phyloP scores from a whole-genome alignment of 2,329 filamentous ascomycete species.

The Fusarium haematococcum region DNA sequence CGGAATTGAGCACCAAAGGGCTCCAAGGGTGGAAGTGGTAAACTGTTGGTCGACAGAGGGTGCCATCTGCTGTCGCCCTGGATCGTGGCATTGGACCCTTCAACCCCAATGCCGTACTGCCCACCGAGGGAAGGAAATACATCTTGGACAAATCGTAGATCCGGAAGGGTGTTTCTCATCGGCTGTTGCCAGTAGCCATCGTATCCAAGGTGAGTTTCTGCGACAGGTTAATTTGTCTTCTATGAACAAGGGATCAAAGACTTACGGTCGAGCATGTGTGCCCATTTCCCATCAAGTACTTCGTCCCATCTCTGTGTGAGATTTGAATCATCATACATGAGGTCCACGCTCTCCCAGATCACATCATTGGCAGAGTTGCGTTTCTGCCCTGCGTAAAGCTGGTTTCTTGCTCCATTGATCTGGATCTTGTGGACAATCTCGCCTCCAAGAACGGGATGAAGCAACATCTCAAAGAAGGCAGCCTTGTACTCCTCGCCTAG shows the following conservation, averaged over 20 bases:
- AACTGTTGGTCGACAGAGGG: constrained; percentile 56
- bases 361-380: constrained; percentile 65
- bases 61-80: constrained; percentile 62
- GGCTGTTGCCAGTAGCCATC: constrained; percentile 74
- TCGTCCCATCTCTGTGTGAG: constrained; percentile 36
- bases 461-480: constrained; percentile 70
- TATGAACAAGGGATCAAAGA: rapidly evolving
- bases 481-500: constrained; percentile 58
- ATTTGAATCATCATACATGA: constrained; percentile 35
- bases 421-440: constrained; percentile 64
- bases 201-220: constrained; percentile 66
- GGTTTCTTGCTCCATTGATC: constrained; percentile 61
- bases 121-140: constrained; percentile 66
- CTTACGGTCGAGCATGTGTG: constrained; percentile 32
- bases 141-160: constrained; percentile 55
- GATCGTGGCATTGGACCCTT: constrained; percentile 50
- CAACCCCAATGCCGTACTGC: constrained; percentile 49
- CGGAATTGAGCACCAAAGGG: constrained; percentile 47
- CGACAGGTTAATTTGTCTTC: neutral
- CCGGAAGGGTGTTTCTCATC: constrained; percentile 75
- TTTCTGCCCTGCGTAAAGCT: constrained; percentile 66
- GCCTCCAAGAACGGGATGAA: constrained; percentile 70
- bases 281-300: constrained; percentile 33
- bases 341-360: constrained; percentile 30
- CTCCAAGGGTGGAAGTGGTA: constrained; percentile 49